Evolutionary conservation across 441 rosid genomes (phyloP).

Genomic region (Euphorbia corollata): DNA sequence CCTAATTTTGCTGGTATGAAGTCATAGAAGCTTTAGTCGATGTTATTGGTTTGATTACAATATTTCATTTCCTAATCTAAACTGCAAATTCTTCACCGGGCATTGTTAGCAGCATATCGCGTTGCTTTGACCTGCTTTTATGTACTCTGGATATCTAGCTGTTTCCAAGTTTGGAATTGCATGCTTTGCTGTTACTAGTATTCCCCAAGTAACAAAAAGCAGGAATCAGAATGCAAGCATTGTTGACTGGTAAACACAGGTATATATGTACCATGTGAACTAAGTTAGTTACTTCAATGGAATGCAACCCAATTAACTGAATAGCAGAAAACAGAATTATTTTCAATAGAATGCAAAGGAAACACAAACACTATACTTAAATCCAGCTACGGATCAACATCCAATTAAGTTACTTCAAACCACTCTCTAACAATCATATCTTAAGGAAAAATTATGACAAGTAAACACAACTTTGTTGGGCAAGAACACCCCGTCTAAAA

Average conservation of each 20-base stretch:
- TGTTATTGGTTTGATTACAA: not conserved
- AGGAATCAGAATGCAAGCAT: too few relatives aligned
- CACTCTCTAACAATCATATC: not conserved
- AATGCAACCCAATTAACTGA: not conserved
- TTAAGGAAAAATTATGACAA: not conserved
- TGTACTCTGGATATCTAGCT: slow-evolving; percentile 67
- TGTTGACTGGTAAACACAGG: too few relatives aligned
- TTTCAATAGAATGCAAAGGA: not conserved
- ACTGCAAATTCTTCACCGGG: slow-evolving; percentile 50
- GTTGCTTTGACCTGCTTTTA: slow-evolving; percentile 74
- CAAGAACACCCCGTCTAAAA: too few relatives aligned
- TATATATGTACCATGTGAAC: too few relatives aligned
- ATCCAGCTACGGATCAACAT: not conserved
- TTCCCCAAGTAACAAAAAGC: too few relatives aligned
- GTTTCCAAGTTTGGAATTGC: slow-evolving; percentile 63
- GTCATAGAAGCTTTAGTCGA: too few relatives aligned
- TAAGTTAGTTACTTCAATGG: too few relatives aligned
- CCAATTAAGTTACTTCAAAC: not conserved
- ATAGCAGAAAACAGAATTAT: not conserved
- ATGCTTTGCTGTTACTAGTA: slow-evolving; percentile 33
- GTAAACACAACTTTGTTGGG: too few relatives aligned
- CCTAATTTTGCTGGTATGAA: too few relatives aligned
- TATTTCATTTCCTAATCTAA: slow-evolving; percentile 60
- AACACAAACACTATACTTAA: not conserved
- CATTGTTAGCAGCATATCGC: slow-evolving; percentile 64